phyloP scores from a whole-genome alignment of 306 rosid species.

The Mimosa pudica region DNA sequence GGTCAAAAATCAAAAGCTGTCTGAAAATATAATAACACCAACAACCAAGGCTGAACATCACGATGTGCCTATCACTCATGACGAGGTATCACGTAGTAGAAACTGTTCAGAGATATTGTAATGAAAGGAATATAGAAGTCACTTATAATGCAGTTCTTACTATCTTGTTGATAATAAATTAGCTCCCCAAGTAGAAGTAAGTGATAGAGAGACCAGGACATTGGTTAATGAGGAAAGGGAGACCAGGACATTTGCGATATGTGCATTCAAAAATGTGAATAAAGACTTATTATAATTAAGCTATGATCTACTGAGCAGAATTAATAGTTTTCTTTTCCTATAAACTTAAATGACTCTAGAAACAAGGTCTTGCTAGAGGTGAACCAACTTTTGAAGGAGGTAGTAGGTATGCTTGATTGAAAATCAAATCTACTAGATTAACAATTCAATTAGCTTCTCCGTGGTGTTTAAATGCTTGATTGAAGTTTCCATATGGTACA shows the following conservation, averaged over 20 bases:
- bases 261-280: constrained; percentile 21
- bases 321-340: background rate
- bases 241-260: constrained; percentile 13
- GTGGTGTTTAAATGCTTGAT: background rate
- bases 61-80: constrained; percentile 88
- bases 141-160: constrained; percentile 21
- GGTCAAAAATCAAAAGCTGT: constrained; percentile 84
- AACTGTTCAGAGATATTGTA: no score
- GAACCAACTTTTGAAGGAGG: constrained; percentile 14
- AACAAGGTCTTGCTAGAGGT: constrained; percentile 11
- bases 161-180: constrained; percentile 13
- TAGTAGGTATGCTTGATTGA: constrained; percentile 24
- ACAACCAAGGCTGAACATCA: constrained; percentile 95
- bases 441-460: constrained; percentile 10
- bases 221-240: constrained; percentile 6
- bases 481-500: background rate
- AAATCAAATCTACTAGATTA: constrained; percentile 14
- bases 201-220: constrained; percentile 15
- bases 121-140: no score
- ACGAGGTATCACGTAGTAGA: constrained; percentile 56
- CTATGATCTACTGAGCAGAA: background rate
- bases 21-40: constrained; percentile 81
- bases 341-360: background rate
- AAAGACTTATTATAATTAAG: constrained; percentile 1
- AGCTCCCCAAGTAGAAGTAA: constrained; percentile 1